Conservation (phyloP, 768 basidiomycete genomes). For the Mycena alexandri region DNA sequence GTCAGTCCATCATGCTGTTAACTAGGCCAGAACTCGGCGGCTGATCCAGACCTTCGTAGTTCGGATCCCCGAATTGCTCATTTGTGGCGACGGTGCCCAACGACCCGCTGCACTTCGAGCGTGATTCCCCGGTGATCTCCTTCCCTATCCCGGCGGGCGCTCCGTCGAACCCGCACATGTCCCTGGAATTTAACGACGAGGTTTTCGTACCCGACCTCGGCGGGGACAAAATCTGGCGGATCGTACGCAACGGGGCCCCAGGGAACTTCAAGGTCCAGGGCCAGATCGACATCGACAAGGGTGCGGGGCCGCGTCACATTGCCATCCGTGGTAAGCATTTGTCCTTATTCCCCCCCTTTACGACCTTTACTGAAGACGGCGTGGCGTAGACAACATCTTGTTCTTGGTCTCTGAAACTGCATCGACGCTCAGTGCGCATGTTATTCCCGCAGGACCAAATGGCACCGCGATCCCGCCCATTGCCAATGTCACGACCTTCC, state of each 20-base stretch:
- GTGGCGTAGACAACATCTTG: conserved; percentile 61
- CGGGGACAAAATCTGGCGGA: conserved; percentile 74
- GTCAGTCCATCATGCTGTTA: conserved; percentile 47
- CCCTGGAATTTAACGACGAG: conserved; percentile 63
- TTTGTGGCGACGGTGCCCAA: conserved; percentile 53
- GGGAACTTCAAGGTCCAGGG: conserved; percentile 68
- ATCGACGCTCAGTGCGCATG: conserved; percentile 65
- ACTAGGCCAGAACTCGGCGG: background rate
- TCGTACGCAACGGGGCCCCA: conserved; percentile 55
- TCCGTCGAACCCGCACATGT: conserved; percentile 73
- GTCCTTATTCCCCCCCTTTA: conserved; percentile 56
- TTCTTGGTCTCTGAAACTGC: conserved; percentile 67
- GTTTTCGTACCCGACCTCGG: conserved; percentile 74
- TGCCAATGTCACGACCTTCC: conserved; percentile 60
- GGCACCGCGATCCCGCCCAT: conserved; percentile 59
- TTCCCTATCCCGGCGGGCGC: conserved; percentile 60
- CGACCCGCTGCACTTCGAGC: conserved; percentile 53
- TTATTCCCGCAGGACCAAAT: conserved; percentile 62
- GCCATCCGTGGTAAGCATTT: conserved; percentile 58
- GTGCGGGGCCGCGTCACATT: conserved; percentile 74
- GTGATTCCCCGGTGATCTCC: conserved; percentile 54
- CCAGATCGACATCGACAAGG: conserved; percentile 62
- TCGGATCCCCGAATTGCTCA: conserved; percentile 52
- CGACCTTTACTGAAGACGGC: conserved; percentile 59
- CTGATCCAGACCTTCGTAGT: conserved; percentile 39